A percentile compares a stretch with the other conserved stretches of the same genome.
These are phyloP conservation scores for Cercophora sp. DNA, from an alignment of 495 filamentous ascomycete species.

Conservation along the genomic window DNA sequence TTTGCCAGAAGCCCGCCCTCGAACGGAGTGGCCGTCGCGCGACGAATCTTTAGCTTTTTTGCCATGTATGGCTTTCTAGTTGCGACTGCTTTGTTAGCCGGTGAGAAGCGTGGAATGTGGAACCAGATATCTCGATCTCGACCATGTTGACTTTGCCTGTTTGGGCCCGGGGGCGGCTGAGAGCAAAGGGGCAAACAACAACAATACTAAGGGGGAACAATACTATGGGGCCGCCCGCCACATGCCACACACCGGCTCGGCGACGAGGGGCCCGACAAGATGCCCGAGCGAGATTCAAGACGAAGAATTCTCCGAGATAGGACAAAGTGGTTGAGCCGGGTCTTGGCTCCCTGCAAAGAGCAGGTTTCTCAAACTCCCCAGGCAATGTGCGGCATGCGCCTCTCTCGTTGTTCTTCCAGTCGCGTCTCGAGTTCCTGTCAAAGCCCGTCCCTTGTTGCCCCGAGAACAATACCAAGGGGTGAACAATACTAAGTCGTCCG, in stretches of 20 bases:
- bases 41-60: no score
- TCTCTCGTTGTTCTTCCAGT: no score
- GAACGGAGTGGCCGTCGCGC: no score
- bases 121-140: neutral
- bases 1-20: no score
- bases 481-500: slow-evolving; percentile 26
- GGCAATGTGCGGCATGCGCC: no score
- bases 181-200: slow-evolving; percentile 8
- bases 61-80: no score
- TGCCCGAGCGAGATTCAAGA: no score
- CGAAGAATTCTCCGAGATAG: no score
- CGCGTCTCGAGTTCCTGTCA: neutral
- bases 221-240: slow-evolving; percentile 23
- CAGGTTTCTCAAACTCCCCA: no score
- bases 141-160: neutral
- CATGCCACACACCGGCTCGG: neutral
- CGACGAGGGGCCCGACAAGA: no score
- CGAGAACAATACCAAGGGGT: slow-evolving; percentile 25
- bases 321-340: no score
- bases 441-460: slow-evolving; percentile 5
- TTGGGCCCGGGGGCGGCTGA: neutral
- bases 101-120: no score
- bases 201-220: slow-evolving; percentile 19
- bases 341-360: neutral
- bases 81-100: neutral